These are phyloP conservation scores for Sambucus nigra DNA, from an alignment of 129 eudicot genomes.

Conservation along the genomic window DNA sequence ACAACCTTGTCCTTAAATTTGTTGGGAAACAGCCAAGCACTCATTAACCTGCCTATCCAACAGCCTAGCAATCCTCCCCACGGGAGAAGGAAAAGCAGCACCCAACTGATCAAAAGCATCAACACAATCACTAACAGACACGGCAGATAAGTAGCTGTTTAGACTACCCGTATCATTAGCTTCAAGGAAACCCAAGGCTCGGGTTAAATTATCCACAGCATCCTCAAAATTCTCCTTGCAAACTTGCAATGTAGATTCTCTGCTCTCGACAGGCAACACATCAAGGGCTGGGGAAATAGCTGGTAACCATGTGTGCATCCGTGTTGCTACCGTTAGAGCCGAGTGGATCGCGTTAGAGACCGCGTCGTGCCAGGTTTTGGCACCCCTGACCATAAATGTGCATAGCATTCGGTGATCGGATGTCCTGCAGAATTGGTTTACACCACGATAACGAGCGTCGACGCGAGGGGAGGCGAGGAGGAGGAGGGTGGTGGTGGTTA, in stretches of 20 bases:
- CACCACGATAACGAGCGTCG: constrained; percentile 4
- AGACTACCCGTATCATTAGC: constrained; percentile 1
- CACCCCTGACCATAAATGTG: constrained; percentile 13
- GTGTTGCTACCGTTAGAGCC: constrained; percentile 1
- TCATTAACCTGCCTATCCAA: neutral
- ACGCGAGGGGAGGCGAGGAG: neutral
- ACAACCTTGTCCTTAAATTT: neutral
- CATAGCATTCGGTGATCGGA: constrained; percentile 6
- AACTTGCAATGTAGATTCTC: neutral
- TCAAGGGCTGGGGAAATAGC: neutral
- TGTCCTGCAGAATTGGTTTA: constrained; percentile 14
- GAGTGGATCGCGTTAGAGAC: constrained; percentile 5
- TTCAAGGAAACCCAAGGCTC: neutral
- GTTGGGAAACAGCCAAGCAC: constrained; percentile 16
- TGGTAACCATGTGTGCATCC: neutral
- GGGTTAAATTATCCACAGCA: constrained; percentile 4
- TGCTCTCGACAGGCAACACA: neutral
- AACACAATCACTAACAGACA: neutral
- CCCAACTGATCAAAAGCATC: constrained; percentile 4
- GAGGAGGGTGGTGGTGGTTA: constrained; percentile 4
- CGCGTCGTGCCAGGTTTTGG: constrained; percentile 14
- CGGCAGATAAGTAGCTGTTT: constrained; percentile 6
- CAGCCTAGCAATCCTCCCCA: neutral
- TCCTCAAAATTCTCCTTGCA: constrained; percentile 14
- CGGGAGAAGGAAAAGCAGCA: neutral